phyloP scores from a whole-genome alignment of 768 basidiomycete species.

The Collybia sp. region DNA sequence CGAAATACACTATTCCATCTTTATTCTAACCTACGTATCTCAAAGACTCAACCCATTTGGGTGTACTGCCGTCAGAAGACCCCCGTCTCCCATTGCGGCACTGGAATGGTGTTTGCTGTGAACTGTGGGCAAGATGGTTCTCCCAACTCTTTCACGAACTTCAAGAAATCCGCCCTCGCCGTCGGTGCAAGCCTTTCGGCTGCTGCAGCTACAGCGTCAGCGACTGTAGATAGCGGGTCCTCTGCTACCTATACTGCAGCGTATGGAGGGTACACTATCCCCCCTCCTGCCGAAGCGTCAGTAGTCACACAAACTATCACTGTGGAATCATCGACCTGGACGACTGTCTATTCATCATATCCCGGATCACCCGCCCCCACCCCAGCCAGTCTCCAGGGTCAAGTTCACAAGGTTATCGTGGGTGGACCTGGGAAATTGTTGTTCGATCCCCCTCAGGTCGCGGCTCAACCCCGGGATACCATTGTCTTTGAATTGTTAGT shows the following conservation, averaged over 20 bases:
- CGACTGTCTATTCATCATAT: constrained; percentile 54
- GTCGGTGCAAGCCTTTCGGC: constrained; percentile 46
- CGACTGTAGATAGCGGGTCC: constrained; percentile 18
- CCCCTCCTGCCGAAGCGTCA: constrained; percentile 39
- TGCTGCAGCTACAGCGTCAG: constrained; percentile 30
- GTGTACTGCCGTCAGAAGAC: constrained; percentile 54
- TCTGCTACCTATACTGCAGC: constrained; percentile 35
- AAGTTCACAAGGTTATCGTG: constrained; percentile 49
- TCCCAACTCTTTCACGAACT: constrained; percentile 57
- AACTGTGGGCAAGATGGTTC: constrained; percentile 53
- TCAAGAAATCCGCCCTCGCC: constrained; percentile 53
- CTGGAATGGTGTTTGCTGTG: constrained; percentile 65
- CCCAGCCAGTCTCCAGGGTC: constrained; percentile 40
- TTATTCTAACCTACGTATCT: not conserved
- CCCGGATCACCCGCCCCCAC: constrained; percentile 50
- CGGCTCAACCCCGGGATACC: constrained; percentile 47
- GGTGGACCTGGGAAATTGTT: constrained; percentile 40
- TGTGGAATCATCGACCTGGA: constrained; percentile 41
- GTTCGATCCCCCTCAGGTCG: constrained; percentile 46
- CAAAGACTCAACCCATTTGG: constrained; percentile 53
- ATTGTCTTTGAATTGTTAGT: constrained; percentile 59
- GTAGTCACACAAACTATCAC: constrained; percentile 45
- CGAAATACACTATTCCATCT: not conserved
- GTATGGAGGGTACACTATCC: constrained; percentile 46
- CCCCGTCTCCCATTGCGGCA: constrained; percentile 51